A percentile compares a stretch with the other conserved stretches of the same genome.
Evolutionary conservation across 169 alveolate species (phyloP).

Genomic region (Babesia ovis): DNA sequence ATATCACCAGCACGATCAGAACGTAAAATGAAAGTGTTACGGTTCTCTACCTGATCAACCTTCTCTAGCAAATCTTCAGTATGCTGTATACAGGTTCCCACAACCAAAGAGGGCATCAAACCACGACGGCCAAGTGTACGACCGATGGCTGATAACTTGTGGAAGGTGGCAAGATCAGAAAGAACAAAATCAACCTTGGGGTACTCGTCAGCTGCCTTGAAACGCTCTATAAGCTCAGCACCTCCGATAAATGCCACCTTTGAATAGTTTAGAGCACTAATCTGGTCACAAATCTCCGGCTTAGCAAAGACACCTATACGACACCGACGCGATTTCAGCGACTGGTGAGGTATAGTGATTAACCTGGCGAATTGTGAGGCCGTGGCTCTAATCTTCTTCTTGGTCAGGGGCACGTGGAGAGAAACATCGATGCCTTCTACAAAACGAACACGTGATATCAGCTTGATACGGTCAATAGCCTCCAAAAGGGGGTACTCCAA

Average conservation of each 20-base stretch:
- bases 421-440: conserved; percentile 67
- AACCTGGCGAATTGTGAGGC: conserved; percentile 58
- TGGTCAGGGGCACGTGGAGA: conserved; percentile 56
- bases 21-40: conserved; percentile 60
- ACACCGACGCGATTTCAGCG: conserved; percentile 64
- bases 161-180: conserved; percentile 72
- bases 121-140: conserved; percentile 70
- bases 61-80: conserved; percentile 46
- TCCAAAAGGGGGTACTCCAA: conserved; percentile 60
- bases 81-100: conserved; percentile 72
- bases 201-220: conserved; percentile 45
- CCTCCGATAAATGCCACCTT: conserved; percentile 61
- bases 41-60: conserved; percentile 29
- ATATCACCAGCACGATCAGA: conserved; percentile 74
- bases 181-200: conserved; percentile 72
- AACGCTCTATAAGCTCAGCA: conserved; percentile 47
- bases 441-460: conserved; percentile 54
- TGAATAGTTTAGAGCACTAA: conserved; percentile 23
- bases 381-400: conserved; percentile 45
- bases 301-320: conserved; percentile 59
- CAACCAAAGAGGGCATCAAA: conserved; percentile 74
- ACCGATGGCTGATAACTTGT: conserved; percentile 71
- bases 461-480: conserved; percentile 61
- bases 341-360: conserved; percentile 60
- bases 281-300: conserved; percentile 40